phyloP scores from a whole-genome alignment of 1,284 basidiomycete species.

The Sphaerobolus stellatus region DNA sequence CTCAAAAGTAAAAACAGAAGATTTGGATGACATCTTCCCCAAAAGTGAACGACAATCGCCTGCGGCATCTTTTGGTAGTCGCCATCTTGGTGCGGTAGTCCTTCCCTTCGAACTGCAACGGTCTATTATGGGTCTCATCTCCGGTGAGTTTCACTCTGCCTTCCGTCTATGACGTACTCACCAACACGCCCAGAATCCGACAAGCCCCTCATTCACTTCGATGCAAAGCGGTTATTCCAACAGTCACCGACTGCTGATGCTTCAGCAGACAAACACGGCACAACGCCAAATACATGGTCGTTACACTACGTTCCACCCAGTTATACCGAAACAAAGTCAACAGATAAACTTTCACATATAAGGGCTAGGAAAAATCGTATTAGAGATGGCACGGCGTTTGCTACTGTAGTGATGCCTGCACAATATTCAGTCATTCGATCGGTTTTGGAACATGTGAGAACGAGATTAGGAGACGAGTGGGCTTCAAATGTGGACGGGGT shows the following conservation, averaged over 20 bases:
- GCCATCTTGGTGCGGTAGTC: conserved; percentile 64
- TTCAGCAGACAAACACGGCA: conserved; percentile 55
- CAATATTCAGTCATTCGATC: conserved; percentile 73
- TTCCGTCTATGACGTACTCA: conserved; percentile 13
- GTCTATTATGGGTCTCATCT: conserved; percentile 57
- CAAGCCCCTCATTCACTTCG: conserved; percentile 61
- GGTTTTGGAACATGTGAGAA: conserved; percentile 63
- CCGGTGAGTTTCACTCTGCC: conserved; percentile 42
- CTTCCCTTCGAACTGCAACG: conserved; percentile 68
- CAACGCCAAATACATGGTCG: conserved; percentile 52
- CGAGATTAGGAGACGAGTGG: conserved; percentile 60
- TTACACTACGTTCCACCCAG: background rate
- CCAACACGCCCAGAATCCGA: conserved; percentile 49
- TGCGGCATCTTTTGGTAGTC: conserved; percentile 76
- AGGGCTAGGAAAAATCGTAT: conserved; percentile 21
- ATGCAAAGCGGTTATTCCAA: conserved; percentile 68
- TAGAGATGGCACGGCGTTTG: conserved; percentile 73
- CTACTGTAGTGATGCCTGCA: conserved; percentile 69
- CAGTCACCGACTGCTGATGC: conserved; percentile 55
- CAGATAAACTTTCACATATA: conserved; percentile 7
- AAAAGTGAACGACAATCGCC: conserved; percentile 68
- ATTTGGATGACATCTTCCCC: conserved; percentile 24
- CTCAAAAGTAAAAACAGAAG: conserved; percentile 26
- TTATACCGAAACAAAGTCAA: conserved; percentile 3
- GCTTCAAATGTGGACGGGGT: conserved; percentile 46